Conservation (phyloP, 768 basidiomycete genomes). For the Nevesoporus exiguus region DNA sequence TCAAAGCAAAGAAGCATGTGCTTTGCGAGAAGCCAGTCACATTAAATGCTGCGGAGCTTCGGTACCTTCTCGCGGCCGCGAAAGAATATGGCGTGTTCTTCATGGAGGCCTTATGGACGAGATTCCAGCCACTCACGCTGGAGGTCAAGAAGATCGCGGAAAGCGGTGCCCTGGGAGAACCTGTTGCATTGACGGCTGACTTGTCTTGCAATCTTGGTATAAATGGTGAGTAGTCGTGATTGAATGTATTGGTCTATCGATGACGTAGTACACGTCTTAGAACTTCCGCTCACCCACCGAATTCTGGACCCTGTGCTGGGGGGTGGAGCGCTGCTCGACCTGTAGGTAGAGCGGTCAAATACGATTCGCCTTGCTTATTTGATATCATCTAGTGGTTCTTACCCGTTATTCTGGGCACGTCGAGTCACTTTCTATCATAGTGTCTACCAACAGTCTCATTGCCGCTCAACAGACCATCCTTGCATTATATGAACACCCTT, state of each 20-base stretch:
- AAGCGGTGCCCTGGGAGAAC: slow-evolving; percentile 60
- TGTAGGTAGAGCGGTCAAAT: slow-evolving; percentile 46
- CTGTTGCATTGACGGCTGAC: slow-evolving; percentile 70
- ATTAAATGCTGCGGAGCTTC: slow-evolving; percentile 68
- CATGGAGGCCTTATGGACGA: slow-evolving; percentile 91
- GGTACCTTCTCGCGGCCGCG: slow-evolving; percentile 68
- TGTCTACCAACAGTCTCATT: slow-evolving; percentile 14
- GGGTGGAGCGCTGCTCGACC: slow-evolving; percentile 80
- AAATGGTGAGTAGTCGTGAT: slow-evolving; percentile 42
- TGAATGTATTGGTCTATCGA: background rate
- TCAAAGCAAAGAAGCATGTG: slow-evolving; percentile 79
- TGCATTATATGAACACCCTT: slow-evolving; percentile 72
- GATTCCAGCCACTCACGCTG: slow-evolving; percentile 66
- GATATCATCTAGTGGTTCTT: slow-evolving; percentile 59
- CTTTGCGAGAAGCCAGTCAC: slow-evolving; percentile 91
- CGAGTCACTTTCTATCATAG: background rate
- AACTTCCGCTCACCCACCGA: slow-evolving; percentile 64
- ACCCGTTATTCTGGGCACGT: slow-evolving; percentile 75
- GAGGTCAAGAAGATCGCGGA: slow-evolving; percentile 66
- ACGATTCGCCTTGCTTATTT: slow-evolving; percentile 1
- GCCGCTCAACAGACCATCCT: slow-evolving; percentile 61
- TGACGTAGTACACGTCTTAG: slow-evolving; percentile 32
- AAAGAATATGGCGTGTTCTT: slow-evolving; percentile 80
- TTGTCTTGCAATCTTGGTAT: slow-evolving; percentile 68
- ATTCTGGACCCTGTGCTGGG: slow-evolving; percentile 78